phyloP scores from a whole-genome alignment of 805 yeast species.

The Wickerhamomyces xylosicus region DNA sequence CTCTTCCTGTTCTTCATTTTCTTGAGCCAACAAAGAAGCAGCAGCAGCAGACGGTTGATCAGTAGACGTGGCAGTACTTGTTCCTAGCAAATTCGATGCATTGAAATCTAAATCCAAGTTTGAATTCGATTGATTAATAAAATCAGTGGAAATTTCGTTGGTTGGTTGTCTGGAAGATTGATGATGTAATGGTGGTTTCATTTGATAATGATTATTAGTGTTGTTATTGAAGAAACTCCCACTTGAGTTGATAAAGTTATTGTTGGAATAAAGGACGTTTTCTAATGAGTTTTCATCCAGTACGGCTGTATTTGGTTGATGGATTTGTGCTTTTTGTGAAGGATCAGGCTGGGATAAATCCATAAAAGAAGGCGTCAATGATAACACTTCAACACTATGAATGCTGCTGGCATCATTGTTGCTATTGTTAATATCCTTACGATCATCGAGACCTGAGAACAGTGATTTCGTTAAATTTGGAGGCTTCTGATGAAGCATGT shows the following conservation, averaged over 20 bases:
- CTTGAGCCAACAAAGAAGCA: too few species aligned
- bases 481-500: constrained; percentile 9
- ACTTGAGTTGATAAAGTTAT: not conserved
- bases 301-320: not conserved
- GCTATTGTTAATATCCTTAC: constrained; percentile 1
- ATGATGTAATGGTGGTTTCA: too few species aligned
- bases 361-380: constrained; percentile 30
- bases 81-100: too few species aligned
- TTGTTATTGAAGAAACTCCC: not conserved
- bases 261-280: not conserved
- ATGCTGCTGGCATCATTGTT: constrained; percentile 1
- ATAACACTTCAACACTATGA: constrained; percentile 25
- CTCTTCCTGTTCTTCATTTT: not conserved
- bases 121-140: too few species aligned
- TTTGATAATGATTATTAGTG: too few species aligned
- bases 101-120: too few species aligned
- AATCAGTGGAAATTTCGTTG: too few species aligned
- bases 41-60: too few species aligned
- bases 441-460: constrained; percentile 1
- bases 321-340: too few species aligned
- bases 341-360: constrained; percentile 21
- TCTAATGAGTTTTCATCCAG: too few species aligned
- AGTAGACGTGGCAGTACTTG: too few species aligned
- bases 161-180: too few species aligned
- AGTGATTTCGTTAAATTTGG: not conserved